A percentile compares a stretch with the other conserved stretches of the same genome.
phyloP scores from a whole-genome alignment of 345 rosid genomes.

The Lepidium sativum region DNA sequence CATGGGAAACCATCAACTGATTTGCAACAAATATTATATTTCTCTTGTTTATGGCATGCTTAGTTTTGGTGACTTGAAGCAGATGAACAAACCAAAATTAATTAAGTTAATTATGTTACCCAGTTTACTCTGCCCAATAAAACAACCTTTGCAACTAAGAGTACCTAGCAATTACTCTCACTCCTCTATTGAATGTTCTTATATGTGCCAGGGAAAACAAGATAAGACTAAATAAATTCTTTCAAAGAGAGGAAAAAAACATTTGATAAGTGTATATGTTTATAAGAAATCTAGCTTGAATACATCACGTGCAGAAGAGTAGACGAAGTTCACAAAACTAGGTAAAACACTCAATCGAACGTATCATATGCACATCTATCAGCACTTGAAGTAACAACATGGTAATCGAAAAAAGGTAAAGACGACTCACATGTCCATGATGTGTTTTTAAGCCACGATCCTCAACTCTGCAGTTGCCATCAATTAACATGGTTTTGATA shows the following conservation, averaged over 20 bases:
- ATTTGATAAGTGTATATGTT: neutral
- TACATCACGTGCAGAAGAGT: neutral
- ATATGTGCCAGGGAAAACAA: neutral
- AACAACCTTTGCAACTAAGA: neutral
- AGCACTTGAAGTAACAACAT: neutral
- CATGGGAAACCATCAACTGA: neutral
- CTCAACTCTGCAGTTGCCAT: conserved; percentile 96
- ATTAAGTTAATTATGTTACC: neutral
- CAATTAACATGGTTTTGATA: conserved; percentile 82
- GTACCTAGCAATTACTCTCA: neutral
- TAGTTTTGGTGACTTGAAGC: neutral
- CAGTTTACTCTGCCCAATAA: neutral
- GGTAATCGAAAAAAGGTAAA: neutral
- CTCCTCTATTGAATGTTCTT: neutral
- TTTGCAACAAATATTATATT: neutral
- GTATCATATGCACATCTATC: neutral
- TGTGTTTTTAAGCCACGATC: conserved; percentile 98
- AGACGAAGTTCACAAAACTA: neutral
- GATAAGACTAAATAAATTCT: neutral
- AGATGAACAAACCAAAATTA: neutral
- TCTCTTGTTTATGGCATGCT: neutral
- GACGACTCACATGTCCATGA: conserved; percentile 77
- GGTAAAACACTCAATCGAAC: neutral
- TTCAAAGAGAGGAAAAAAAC: neutral
- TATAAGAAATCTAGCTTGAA: neutral